Percentiles rank a stretch among this genome's conserved stretches.
phyloP scores from a whole-genome alignment of 1,284 basidiomycete genomes.

The Cryptococcus sp. region DNA sequence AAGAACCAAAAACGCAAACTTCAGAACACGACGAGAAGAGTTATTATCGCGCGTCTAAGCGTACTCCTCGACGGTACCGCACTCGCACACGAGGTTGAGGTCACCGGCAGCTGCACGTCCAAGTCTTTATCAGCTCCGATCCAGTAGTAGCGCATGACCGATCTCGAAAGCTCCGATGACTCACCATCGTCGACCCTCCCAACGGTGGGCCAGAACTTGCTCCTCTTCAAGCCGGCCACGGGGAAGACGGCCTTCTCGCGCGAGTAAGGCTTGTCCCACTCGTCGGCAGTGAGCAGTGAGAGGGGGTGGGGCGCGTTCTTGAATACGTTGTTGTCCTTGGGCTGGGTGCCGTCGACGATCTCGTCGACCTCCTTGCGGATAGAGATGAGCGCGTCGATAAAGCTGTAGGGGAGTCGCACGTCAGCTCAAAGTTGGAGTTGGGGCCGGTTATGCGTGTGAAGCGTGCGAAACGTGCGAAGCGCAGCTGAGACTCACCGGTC shows the following conservation, averaged over 20 bases:
- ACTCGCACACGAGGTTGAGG: slow-evolving; percentile 64
- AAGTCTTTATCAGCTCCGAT: not conserved
- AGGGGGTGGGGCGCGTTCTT: slow-evolving; percentile 93
- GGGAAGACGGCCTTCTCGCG: slow-evolving; percentile 82
- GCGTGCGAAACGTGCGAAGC: not conserved
- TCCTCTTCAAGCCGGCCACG: slow-evolving; percentile 67
- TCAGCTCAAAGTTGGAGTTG: not conserved
- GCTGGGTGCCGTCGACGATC: slow-evolving; percentile 77
- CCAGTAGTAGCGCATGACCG: too few species aligned
- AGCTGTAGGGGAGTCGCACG: slow-evolving; percentile 52
- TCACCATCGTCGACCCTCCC: slow-evolving; percentile 84
- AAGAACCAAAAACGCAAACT: not conserved
- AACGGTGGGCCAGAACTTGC: slow-evolving; percentile 92
- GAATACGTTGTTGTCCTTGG: slow-evolving; percentile 82
- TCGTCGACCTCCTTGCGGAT: slow-evolving; percentile 90
- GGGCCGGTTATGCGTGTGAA: slow-evolving; percentile 4
- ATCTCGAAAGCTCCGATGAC: slow-evolving; percentile 36
- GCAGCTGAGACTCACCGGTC: slow-evolving; percentile 58
- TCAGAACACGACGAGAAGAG: not conserved
- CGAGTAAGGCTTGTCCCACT: slow-evolving; percentile 88
- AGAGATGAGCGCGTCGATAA: slow-evolving; percentile 94
- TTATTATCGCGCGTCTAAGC: slow-evolving; percentile 19
- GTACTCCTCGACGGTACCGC: slow-evolving; percentile 77
- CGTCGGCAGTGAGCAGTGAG: slow-evolving; percentile 65
- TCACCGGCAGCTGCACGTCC: slow-evolving; percentile 43